Conservation (phyloP, 139 green algal species). For the Trebouxia sp. region DNA sequence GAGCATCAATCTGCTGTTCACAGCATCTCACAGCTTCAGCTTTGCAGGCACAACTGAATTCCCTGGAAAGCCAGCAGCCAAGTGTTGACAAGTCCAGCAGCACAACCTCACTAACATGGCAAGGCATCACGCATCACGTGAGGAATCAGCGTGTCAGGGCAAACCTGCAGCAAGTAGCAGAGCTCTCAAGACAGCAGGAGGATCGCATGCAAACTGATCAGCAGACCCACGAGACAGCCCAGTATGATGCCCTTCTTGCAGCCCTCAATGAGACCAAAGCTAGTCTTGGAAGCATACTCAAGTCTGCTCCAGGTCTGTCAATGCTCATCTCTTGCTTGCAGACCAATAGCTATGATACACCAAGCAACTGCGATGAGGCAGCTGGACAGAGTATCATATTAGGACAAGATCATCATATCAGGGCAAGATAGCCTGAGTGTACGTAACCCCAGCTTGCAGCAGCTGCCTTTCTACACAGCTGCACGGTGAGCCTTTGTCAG, state of each 20-base stretch:
- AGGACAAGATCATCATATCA: too few relatives aligned
- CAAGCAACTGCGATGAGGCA: too few relatives aligned
- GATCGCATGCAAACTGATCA: constrained; percentile 35
- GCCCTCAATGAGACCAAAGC: constrained; percentile 64
- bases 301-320: not conserved
- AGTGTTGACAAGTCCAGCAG: constrained; percentile 6
- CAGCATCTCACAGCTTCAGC: too few relatives aligned
- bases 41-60: constrained; percentile 55
- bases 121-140: constrained; percentile 54
- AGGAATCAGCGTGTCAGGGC: constrained; percentile 57
- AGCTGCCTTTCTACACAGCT: too few relatives aligned
- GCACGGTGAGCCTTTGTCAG: too few relatives aligned
- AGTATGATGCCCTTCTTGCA: constrained; percentile 73
- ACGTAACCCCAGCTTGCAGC: too few relatives aligned
- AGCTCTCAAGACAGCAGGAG: constrained; percentile 46
- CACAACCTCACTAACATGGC: constrained; percentile 64
- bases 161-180: constrained; percentile 46
- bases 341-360: too few relatives aligned
- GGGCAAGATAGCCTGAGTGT: too few relatives aligned
- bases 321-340: too few relatives aligned
- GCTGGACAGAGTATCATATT: too few relatives aligned
- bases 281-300: constrained; percentile 8
- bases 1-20: too few relatives aligned
- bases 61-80: constrained; percentile 45
- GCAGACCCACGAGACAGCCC: constrained; percentile 49